phyloP scores from a whole-genome alignment of 2,329 filamentous ascomycete species.

The Alternaria burnsii region DNA sequence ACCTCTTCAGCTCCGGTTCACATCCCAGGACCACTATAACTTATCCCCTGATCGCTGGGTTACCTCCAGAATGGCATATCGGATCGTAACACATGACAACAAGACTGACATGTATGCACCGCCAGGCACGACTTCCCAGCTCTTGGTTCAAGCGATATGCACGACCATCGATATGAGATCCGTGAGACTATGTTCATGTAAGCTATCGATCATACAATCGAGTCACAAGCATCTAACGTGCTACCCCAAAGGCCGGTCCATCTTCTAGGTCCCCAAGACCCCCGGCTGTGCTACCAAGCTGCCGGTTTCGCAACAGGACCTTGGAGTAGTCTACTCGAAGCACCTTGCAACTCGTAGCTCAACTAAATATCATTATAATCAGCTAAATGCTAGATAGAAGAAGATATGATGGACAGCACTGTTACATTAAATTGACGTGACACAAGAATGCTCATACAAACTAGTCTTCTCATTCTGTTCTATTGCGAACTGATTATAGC shows the following conservation, averaged over 20 bases:
- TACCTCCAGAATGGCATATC: not conserved
- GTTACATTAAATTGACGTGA: not conserved
- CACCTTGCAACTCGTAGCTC: not conserved
- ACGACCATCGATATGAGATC: not conserved
- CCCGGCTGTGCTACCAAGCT: conserved; percentile 7
- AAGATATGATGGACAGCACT: not conserved
- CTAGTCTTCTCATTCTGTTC: conserved; percentile 1
- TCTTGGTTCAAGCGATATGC: not conserved
- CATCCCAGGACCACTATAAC: not conserved
- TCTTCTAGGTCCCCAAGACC: not conserved
- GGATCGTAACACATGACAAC: not conserved
- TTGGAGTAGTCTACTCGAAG: conserved; percentile 2
- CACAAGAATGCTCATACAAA: not conserved
- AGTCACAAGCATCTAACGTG: not conserved
- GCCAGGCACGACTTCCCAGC: not conserved
- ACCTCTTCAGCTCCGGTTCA: not conserved
- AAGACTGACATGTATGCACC: not conserved
- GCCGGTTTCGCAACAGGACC: conserved; percentile 3
- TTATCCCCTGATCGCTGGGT: not conserved
- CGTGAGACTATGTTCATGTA: not conserved
- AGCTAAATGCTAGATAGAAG: not conserved
- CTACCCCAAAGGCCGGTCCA: not conserved
- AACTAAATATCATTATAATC: not conserved
- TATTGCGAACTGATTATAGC: conserved; percentile 4
- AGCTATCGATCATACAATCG: not conserved